Evolutionary conservation across 1,284 basidiomycete species (phyloP).

Genomic region (Gymnopus androsaceus): DNA sequence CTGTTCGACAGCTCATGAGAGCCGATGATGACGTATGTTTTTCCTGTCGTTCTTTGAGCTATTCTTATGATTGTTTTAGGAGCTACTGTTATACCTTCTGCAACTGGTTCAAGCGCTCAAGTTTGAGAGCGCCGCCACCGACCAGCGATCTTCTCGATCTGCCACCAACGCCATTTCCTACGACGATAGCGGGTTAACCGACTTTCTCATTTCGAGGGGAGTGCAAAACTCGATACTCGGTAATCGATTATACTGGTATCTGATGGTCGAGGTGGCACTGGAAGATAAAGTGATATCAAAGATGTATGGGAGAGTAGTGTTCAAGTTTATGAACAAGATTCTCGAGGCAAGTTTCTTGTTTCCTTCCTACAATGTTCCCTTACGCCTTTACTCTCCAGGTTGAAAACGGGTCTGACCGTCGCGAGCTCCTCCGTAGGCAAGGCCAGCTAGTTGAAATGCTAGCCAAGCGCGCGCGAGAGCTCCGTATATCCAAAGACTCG

Average conservation of each 20-base stretch:
- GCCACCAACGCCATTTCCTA: slow-evolving; percentile 74
- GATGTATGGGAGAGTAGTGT: slow-evolving; percentile 91
- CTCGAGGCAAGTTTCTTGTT: slow-evolving; percentile 64
- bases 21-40: slow-evolving; percentile 93
- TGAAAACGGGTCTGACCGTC: slow-evolving; percentile 73
- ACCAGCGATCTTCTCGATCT: slow-evolving; percentile 67
- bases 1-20: slow-evolving; percentile 86
- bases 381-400: slow-evolving; percentile 42
- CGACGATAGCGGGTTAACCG: slow-evolving; percentile 83
- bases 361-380: slow-evolving; percentile 7
- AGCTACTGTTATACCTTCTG: slow-evolving; percentile 89
- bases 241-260: slow-evolving; percentile 95
- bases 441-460: slow-evolving; percentile 85
- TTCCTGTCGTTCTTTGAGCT: too few relatives aligned
- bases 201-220: slow-evolving; percentile 88
- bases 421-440: slow-evolving; percentile 83
- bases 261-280: slow-evolving; percentile 88
- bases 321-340: slow-evolving; percentile 85
- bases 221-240: slow-evolving; percentile 84
- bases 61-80: slow-evolving; percentile 48
- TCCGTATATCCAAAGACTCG: slow-evolving; percentile 88
- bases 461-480: slow-evolving; percentile 81
- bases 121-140: slow-evolving; percentile 81
- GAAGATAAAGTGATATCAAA: slow-evolving; percentile 84
- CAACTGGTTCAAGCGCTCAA: slow-evolving; percentile 98